Evolutionary conservation across 345 rosid species (phyloP).

Genomic region (Citrus trifoliata): DNA sequence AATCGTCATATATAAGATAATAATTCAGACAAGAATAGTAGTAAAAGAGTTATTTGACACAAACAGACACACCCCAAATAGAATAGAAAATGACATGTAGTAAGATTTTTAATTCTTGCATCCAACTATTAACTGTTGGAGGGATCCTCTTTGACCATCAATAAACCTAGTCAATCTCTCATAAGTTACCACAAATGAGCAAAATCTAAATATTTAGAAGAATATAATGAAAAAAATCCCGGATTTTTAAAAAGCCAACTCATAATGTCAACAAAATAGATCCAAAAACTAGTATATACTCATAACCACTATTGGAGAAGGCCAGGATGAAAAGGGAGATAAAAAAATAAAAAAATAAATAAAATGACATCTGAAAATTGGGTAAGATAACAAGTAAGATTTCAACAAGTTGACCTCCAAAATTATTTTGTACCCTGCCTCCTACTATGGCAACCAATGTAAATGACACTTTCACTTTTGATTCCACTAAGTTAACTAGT

Average conservation of each 20-base stretch:
- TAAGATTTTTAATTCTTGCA: neutral
- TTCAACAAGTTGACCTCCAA: no score
- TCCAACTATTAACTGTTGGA: neutral
- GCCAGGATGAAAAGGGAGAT: no score
- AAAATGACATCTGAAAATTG: no score
- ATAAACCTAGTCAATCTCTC: neutral
- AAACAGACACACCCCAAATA: neutral
- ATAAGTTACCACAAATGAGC: neutral
- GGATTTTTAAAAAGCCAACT: neutral
- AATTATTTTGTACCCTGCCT: no score
- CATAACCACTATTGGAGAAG: neutral
- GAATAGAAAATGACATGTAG: neutral
- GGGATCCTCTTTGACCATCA: neutral
- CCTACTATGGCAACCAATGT: no score
- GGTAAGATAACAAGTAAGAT: no score
- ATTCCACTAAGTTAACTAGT: no score
- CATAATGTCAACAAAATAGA: neutral
- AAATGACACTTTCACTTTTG: no score
- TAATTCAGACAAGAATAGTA: neutral
- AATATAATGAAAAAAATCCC: neutral
- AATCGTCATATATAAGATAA: neutral
- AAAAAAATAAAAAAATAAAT: no score
- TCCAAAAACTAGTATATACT: neutral
- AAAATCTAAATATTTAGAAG: neutral
- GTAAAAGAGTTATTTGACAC: neutral